Evolutionary conservation across 768 basidiomycete genomes (phyloP), one percentile per base, ranked within the genome.

Genomic region (Amanita molliuscula): DNA sequence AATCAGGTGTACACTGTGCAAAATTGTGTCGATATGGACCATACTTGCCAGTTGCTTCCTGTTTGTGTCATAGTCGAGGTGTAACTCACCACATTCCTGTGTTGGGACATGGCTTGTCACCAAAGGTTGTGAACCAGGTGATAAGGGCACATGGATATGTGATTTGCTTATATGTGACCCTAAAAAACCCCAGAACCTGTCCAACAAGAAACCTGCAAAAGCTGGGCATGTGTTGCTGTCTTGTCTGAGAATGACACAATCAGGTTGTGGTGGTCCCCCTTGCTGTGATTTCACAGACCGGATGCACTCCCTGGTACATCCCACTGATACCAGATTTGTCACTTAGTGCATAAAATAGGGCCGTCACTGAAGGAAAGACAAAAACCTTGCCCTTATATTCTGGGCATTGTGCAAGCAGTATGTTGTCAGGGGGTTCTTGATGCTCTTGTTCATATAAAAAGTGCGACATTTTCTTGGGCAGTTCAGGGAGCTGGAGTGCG

Each of bases 51-150:
- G 21, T 2, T 21, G 56, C 10, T 46, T 26, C n/a, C 48, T 43
- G n/a, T 47, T 28, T 6, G n/a, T 31, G 40, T 56, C 49, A 33
- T 57, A 37, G 13, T 65, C 63, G 18, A 61, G 65, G 9, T 53
- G 43, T n/a, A 4, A 66, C 65, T 38, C 54, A 56, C 66, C 66
- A 67, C 57, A 66, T 59, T 3, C 61, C 61, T 1, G 58, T 62
- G 13, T 53, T 49, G 8, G 44, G 36, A 40, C 61, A 57, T n/a
- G 58, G 59, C 3, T 28, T 28, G 31, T 56, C 54, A n/a, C 61
- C 58, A 36, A 51, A 15, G 3, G 11, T 45, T 31, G 51, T 54
- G 46, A 60, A 67, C 61, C 60, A 62, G 11, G 64, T 55, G 1
- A 66, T 54, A 2, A 66, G 54, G 0, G 60, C 65, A 58, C 63